Evolutionary conservation across 73 alveolate species (phyloP), one percentile per base, ranked within the genome.

Genomic region (Diophrys sp.): DNA sequence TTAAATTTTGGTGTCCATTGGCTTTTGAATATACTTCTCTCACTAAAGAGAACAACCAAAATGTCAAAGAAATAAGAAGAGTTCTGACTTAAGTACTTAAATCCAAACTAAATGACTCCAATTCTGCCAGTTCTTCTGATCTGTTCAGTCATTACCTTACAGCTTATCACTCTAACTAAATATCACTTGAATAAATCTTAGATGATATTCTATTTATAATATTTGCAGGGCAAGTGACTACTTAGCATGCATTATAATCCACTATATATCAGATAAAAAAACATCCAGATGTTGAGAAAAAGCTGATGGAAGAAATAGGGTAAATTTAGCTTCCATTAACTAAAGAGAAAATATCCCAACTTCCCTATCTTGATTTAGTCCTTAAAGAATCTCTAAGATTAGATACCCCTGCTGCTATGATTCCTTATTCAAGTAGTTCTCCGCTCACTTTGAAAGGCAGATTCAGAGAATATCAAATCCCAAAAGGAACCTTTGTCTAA

Each of bases 191-290:
- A 62, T 27, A 62, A 62, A 23, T 31, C 31, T 0, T 75, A 28
- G 34, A 75, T 18, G 83, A 75, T 56, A 75, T 75, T 23, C 2
- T 56, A 14, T 74, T 66, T 18, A 29, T 75, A 5, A 8, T 75
- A 14, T 56, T 54, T 2, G 83, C 75, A n/a, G 83, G 83, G 14
- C 34, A 44, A 8, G 83, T 56, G 28, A 54, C 74, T 1, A 75
- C 83, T 2, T 26, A 30, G 14, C 56, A 75, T n/a, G 68, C 75
- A 8, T 11, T 75, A 1, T 30, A 32, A 0, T 2, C 34, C 30
- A 14, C 31, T 28, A 44, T 56, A 5, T 75, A 56, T 33, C 18
- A 27, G 26, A 29, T 27, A 24, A 29, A 1, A 23, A 75, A 75
- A 75, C 1, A 33, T 24, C 83, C 83, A 1, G 74, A 75, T 24